These are phyloP conservation scores for Phaeotremella fagi DNA, from an alignment of 768 basidiomycete genomes.

Conservation along the genomic window DNA sequence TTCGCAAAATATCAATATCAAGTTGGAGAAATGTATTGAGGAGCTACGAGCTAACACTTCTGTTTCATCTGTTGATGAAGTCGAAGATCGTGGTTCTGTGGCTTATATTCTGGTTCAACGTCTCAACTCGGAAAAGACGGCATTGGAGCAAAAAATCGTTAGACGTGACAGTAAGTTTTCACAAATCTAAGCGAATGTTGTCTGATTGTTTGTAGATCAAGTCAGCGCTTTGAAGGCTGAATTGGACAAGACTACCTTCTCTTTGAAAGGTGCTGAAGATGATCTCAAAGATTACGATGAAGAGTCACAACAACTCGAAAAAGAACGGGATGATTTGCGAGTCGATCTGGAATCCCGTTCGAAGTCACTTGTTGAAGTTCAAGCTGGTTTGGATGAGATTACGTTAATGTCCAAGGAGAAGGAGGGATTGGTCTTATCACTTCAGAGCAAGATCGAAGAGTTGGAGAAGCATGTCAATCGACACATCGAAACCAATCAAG, in stretches of 20 bases:
- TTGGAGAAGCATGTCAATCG: not conserved
- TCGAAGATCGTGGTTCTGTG: not conserved
- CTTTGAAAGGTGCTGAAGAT: not conserved
- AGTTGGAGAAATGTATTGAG: not conserved
- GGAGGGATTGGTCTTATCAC: not conserved
- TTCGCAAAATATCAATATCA: not conserved
- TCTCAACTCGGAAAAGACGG: conserved; percentile 2
- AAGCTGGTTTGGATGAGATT: not conserved
- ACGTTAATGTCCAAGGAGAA: not conserved
- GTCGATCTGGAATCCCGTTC: not conserved
- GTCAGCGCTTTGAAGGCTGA: not conserved
- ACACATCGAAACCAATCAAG: not conserved
- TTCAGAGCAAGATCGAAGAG: not conserved
- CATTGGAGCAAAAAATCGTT: not conserved
- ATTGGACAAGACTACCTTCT: not conserved
- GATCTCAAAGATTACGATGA: not conserved
- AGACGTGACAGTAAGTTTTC: not conserved
- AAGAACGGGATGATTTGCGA: conserved; percentile 11
- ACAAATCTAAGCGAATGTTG: too few relatives aligned
- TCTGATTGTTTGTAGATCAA: not conserved
- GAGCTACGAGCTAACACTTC: not conserved
- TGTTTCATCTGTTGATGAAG: not conserved
- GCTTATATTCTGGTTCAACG: not conserved
- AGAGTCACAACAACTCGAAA: conserved; percentile 9
- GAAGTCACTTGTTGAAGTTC: not conserved